Conservation (phyloP, 352 stramenopile species). For the Lagenidium sp. region DNA sequence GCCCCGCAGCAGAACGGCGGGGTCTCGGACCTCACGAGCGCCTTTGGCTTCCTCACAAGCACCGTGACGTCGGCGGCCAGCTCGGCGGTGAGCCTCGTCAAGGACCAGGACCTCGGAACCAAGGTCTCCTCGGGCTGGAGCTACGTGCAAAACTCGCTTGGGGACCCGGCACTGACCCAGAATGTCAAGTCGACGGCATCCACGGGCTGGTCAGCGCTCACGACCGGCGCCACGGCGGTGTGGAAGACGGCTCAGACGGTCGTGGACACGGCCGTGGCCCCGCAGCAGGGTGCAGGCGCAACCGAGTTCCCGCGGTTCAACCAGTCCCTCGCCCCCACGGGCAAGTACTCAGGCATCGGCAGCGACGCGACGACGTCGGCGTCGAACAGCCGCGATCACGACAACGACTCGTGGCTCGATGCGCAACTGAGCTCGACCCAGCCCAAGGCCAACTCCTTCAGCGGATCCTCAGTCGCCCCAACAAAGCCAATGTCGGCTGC, state of each 20-base stretch:
- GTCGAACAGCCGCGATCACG: conserved; percentile 27
- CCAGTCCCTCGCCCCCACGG: conserved; percentile 31
- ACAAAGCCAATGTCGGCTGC: conserved; percentile 8
- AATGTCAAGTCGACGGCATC: conserved; percentile 79
- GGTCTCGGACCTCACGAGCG: conserved; percentile 47
- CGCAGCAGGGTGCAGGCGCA: conserved; percentile 5
- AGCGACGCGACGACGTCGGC: conserved; percentile 8
- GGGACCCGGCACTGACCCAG: conserved; percentile 51
- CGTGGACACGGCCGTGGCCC: conserved; percentile 24
- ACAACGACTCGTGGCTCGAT: conserved; percentile 68
- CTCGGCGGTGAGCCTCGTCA: conserved; percentile 58
- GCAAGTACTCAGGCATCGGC: conserved; percentile 59
- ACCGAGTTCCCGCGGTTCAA: conserved; percentile 52
- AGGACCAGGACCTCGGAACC: conserved; percentile 62
- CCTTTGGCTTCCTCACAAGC: conserved; percentile 66
- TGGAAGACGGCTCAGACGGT: conserved; percentile 57
- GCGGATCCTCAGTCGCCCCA: conserved; percentile 6
- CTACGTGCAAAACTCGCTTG: conserved; percentile 62
- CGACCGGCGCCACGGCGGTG: conserved; percentile 47
- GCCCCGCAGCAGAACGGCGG: conserved; percentile 24
- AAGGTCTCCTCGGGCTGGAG: conserved; percentile 78
- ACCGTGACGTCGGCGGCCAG: conserved; percentile 59
- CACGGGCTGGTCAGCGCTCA: conserved; percentile 65
- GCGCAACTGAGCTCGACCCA: conserved; percentile 25
- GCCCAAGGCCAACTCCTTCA: conserved; percentile 26